phyloP scores from a whole-genome alignment of 2,329 filamentous ascomycete species.

The Oidium heveae region DNA sequence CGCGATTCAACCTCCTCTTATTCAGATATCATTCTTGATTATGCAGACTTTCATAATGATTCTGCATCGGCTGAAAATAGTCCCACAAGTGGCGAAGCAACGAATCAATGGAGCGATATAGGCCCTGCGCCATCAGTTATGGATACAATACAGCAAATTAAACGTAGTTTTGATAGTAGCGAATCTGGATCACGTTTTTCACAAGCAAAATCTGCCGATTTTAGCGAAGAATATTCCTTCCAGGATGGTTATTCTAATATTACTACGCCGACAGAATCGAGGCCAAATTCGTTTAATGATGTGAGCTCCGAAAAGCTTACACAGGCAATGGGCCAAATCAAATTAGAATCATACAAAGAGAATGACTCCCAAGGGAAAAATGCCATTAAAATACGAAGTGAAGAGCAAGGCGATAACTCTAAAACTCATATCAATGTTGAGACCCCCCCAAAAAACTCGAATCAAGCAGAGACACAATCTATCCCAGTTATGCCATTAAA shows the following conservation, averaged over 20 bases:
- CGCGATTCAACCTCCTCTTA: too few relatives aligned
- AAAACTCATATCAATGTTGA: not conserved
- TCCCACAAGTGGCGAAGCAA: too few relatives aligned
- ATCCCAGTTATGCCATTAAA: not conserved
- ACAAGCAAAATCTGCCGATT: constrained; percentile 7
- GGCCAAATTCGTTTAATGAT: constrained; percentile 9
- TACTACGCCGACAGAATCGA: constrained; percentile 10
- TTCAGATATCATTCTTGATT: too few relatives aligned
- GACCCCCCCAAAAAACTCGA: not conserved
- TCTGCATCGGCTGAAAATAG: too few relatives aligned
- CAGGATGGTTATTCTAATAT: constrained; percentile 9
- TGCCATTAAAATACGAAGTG: not conserved
- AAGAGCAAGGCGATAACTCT: not conserved
- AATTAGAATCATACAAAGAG: not conserved
- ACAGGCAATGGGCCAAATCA: not conserved
- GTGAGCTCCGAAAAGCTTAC: not conserved
- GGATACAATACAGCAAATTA: not conserved
- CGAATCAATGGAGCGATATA: not conserved
- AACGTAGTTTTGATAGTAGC: not conserved
- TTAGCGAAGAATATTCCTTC: constrained; percentile 11
- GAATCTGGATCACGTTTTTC: not conserved
- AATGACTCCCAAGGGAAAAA: not conserved
- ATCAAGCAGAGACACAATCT: not conserved
- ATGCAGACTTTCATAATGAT: too few relatives aligned
- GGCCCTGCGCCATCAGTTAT: not conserved